A percentile compares a stretch with the other conserved stretches of the same genome.
Evolutionary conservation across 2,329 filamentous ascomycete genomes (phyloP).

Genomic region (Exophiala spinifera): DNA sequence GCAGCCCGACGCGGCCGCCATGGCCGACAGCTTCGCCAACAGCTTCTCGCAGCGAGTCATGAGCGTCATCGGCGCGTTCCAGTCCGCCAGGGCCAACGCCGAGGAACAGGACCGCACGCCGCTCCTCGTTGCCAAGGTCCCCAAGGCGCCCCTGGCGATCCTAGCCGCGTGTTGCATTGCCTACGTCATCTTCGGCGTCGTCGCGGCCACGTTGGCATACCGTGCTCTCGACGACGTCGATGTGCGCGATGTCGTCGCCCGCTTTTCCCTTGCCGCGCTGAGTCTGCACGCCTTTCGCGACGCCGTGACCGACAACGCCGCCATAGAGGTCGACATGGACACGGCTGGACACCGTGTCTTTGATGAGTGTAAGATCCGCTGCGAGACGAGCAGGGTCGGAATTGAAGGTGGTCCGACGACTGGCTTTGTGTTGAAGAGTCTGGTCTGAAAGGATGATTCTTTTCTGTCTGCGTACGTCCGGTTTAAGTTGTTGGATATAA

Average conservation of each 20-base stretch:
- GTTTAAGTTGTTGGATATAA: no score
- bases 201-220: conserved; percentile 11
- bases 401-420: conserved; percentile 16
- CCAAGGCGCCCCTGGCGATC: conserved; percentile 23
- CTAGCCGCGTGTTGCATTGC: conserved; percentile 20
- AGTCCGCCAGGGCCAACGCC: conserved; percentile 16
- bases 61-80: conserved; percentile 25
- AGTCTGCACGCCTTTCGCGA: conserved; percentile 21
- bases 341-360: conserved; percentile 12
- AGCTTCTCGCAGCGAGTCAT: conserved; percentile 22
- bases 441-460: conserved; percentile 4
- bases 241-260: conserved; percentile 20
- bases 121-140: conserved; percentile 26
- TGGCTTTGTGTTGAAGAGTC: conserved; percentile 19
- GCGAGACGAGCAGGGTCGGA: conserved; percentile 18
- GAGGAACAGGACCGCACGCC: conserved; percentile 22
- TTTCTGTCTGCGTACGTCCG: no score
- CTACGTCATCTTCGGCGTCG: conserved; percentile 23
- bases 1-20: conserved; percentile 5
- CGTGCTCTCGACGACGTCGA: conserved; percentile 12
- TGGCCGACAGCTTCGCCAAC: conserved; percentile 21
- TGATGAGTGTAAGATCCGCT: conserved; percentile 17
- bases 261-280: conserved; percentile 19
- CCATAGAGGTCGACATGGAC: conserved; percentile 7
- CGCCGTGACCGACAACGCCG: conserved; percentile 6